A percentile compares a stretch with the other conserved stretches of the same genome.
Conservation (phyloP, 805 yeast genomes). For the Metschnikowia cerradonensis region DNA sequence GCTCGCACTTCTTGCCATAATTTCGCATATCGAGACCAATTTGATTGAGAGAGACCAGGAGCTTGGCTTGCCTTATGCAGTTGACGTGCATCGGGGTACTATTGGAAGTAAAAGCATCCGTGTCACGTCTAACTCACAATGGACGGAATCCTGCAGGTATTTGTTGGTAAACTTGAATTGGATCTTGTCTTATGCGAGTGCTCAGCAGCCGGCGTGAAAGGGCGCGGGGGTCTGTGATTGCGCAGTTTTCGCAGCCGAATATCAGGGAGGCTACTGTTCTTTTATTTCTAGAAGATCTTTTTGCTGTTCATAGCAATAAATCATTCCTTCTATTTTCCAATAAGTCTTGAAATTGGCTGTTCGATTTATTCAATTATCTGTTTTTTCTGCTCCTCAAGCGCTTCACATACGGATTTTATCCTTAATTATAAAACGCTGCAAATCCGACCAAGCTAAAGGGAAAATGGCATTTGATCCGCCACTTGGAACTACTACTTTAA, state of each 20-base stretch:
- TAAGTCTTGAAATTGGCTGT: background rate
- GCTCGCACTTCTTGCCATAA: slow-evolving; percentile 68
- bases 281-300: background rate
- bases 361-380: background rate
- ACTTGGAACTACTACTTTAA: background rate
- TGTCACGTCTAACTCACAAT: slow-evolving; percentile 67
- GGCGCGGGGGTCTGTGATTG: background rate
- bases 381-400: background rate
- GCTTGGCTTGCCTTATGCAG: slow-evolving; percentile 69
- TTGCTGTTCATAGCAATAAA: background rate
- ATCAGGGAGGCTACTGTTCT: background rate
- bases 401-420: background rate
- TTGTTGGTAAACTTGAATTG: slow-evolving; percentile 75
- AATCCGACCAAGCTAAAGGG: background rate
- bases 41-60: slow-evolving; percentile 46
- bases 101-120: slow-evolving; percentile 78
- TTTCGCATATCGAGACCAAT: slow-evolving; percentile 46
- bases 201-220: slow-evolving; percentile 13
- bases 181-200: slow-evolving; percentile 72
- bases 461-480: background rate
- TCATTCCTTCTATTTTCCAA: background rate
- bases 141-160: slow-evolving; percentile 89
- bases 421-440: background rate
- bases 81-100: slow-evolving; percentile 52
- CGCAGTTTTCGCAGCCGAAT: background rate